Base-by-base conservation (phyloP, 331 rosid genomes). In the Pyrus hybrid region DNA sequence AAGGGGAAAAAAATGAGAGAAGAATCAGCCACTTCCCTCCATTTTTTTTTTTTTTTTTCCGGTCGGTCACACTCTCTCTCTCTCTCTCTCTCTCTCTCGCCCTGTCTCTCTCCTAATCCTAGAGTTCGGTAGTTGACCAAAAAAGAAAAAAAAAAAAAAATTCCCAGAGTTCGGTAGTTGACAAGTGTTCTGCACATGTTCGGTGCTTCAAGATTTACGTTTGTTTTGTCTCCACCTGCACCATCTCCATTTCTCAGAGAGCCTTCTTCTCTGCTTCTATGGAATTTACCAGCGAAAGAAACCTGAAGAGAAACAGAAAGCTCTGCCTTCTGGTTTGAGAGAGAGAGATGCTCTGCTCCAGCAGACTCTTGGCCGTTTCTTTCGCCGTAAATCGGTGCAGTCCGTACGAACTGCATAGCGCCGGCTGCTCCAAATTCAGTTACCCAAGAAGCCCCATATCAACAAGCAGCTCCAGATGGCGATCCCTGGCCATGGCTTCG, bases 401-500 rank as follows among this genome's bases (percentile, higher is more conserved):
- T 21, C 67, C 72, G 0, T 68, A 66, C 47, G 73, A 71, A 75
- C 71, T 74, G 18, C 84, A 23, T 13, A 51, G 41, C 76, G 49
- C 78, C 28, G 35, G 67, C 80, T 75, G 66, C 79, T 75, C 57
- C 76, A 77, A 79, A 76, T 74, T 84, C 58, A 62, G 47, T 57
- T 63, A 51, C 75, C 77, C 64, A 65, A 63, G n/a, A n/a, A n/a
- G n/a, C n/a, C n/a, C n/a, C n/a, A n/a, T n/a, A n/a, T n/a, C n/a
- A n/a, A n/a, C n/a, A 37, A 11, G 47, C 14, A 57, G 7, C 66
- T 53, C 58, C 58, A 53, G 21, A 53, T 53, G 58, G 58, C 63
- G 73, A 76, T 80, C 79, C 9, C 85, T 83, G 91, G 89, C 87
- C 88, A 41, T 77, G 88, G 89, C 94, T 12, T 83, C 90, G 16